phyloP scores from a whole-genome alignment of 2,329 filamentous ascomycete species.

The Beauveria sp. region DNA sequence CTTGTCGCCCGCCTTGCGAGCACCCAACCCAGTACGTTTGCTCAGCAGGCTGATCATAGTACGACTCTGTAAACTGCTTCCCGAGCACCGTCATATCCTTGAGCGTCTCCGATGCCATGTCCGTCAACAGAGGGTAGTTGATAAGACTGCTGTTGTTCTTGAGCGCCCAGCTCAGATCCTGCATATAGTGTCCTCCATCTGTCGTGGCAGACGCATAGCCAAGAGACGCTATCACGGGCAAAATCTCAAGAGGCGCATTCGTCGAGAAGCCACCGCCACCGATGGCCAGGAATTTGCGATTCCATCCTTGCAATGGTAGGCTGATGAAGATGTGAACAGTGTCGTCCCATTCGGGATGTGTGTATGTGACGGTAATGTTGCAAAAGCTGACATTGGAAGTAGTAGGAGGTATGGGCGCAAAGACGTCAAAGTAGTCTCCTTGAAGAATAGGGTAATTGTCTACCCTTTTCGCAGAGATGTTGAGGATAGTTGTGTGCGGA shows the following conservation, averaged over 20 bases:
- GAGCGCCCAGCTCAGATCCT: conserved; percentile 14
- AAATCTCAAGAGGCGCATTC: not conserved
- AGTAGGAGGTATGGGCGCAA: not conserved
- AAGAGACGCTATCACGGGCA: not conserved
- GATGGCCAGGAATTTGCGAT: not conserved
- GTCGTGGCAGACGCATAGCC: not conserved
- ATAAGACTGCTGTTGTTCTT: conserved; percentile 14
- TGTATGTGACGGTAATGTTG: conserved; percentile 1
- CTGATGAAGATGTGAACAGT: not conserved
- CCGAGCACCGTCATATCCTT: conserved; percentile 30
- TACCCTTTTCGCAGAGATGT: not conserved
- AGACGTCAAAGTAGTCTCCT: not conserved
- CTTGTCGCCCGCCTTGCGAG: conserved; percentile 49
- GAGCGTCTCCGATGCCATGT: conserved; percentile 20
- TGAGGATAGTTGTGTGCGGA: not conserved
- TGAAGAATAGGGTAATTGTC: not conserved
- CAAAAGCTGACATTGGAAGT: not conserved
- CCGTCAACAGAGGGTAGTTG: conserved; percentile 19
- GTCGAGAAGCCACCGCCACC: not conserved
- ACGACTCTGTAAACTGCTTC: conserved; percentile 32
- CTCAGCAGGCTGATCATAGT: conserved; percentile 27
- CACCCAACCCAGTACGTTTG: conserved; percentile 46
- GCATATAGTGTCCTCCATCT: not conserved
- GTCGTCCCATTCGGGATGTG: not conserved
- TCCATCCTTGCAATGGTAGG: not conserved